phyloP scores from a whole-genome alignment of 495 filamentous ascomycete species.

The Penicillium chermesinum region DNA sequence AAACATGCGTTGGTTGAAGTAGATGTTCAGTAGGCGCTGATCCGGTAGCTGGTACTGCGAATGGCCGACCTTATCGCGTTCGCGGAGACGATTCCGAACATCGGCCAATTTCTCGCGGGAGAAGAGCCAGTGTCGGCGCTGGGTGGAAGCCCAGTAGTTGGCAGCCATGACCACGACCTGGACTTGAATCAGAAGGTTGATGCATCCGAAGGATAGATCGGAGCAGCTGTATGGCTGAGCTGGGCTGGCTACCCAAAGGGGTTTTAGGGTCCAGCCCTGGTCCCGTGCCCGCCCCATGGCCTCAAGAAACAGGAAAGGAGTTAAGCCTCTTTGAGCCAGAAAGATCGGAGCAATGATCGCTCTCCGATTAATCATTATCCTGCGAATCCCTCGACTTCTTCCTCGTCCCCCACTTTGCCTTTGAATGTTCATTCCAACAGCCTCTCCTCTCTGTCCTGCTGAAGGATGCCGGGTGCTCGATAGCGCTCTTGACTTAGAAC shows the following conservation, averaged over 20 bases:
- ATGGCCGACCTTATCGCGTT: constrained; percentile 63
- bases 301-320: constrained; percentile 12
- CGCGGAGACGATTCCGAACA: constrained; percentile 65
- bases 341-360: constrained; percentile 34
- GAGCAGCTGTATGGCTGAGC: not conserved
- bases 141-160: constrained; percentile 95
- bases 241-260: constrained; percentile 20
- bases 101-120: constrained; percentile 69
- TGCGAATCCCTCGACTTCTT: constrained; percentile 7
- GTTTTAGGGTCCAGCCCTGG: constrained; percentile 35
- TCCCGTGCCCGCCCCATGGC: constrained; percentile 33
- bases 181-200: not conserved
- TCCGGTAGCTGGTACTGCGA: constrained; percentile 79
- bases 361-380: constrained; percentile 29
- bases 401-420: constrained; percentile 4
- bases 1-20: constrained; percentile 75
- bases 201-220: not conserved
- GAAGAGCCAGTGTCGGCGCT: constrained; percentile 86
- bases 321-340: constrained; percentile 3
- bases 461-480: constrained; percentile 39
- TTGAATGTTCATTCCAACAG: not conserved
- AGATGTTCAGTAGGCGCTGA: constrained; percentile 77
- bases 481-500: constrained; percentile 36
- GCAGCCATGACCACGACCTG: constrained; percentile 82
- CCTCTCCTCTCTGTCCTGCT: constrained; percentile 4